Conservation (phyloP, 2,329 filamentous ascomycete species). For the Botryotinia convoluta region DNA sequence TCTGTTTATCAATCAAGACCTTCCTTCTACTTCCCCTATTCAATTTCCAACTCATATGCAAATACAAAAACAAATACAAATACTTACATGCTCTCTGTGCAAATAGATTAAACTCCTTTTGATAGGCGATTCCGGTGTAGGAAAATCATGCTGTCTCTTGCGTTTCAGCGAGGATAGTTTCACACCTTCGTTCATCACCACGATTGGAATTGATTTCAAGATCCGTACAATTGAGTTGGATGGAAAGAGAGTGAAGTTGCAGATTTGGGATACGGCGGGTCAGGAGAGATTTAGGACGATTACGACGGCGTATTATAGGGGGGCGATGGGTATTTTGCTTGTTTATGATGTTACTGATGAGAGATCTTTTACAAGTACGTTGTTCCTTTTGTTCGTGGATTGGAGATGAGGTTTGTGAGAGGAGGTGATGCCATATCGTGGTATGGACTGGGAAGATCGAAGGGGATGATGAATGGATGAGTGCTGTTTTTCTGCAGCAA, state of each 20-base stretch:
- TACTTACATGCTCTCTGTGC: constrained; percentile 12
- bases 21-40: constrained; percentile 11
- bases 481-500: background rate
- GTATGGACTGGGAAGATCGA: background rate
- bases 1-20: constrained; percentile 1
- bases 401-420: background rate
- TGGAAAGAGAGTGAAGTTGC: constrained; percentile 96
- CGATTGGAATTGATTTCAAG: constrained; percentile 99
- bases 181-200: constrained; percentile 99
- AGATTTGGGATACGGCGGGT: constrained; percentile 99
- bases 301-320: constrained; percentile 97
- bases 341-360: constrained; percentile 99
- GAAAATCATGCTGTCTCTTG: constrained; percentile 97
- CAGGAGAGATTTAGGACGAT: constrained; percentile 99
- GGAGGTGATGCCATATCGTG: background rate
- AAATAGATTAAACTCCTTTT: constrained; percentile 86
- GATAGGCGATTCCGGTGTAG: constrained; percentile 99
- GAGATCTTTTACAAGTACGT: constrained; percentile 95
- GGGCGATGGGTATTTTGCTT: constrained; percentile 95
- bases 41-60: background rate
- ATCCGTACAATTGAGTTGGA: constrained; percentile 98
- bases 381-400: background rate
- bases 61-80: background rate
- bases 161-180: constrained; percentile 99
- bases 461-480: background rate